A percentile compares a stretch with the other conserved stretches of the same genome.
Evolutionary conservation across 306 rosid species (phyloP).

Genomic region (Cicer arietinum): DNA sequence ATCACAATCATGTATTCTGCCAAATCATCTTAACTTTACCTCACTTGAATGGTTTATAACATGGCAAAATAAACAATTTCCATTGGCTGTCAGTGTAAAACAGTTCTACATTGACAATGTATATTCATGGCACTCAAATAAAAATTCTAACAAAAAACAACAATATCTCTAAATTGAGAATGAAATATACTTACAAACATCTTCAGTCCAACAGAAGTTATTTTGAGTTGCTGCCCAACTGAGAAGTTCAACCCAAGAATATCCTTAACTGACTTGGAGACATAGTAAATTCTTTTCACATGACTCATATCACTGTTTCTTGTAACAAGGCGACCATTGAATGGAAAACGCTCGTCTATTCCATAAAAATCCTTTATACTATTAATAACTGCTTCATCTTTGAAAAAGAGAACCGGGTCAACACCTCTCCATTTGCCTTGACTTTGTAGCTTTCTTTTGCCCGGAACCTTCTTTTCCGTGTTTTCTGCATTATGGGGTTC

Average conservation of each 20-base stretch:
- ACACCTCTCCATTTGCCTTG: conserved; percentile 99
- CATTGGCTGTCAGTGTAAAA: too few species aligned
- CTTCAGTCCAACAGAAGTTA: conserved; percentile 89
- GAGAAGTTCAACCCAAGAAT: conserved; percentile 86
- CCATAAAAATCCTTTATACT: conserved; percentile 90
- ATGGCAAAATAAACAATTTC: too few species aligned
- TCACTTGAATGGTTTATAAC: too few species aligned
- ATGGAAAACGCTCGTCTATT: conserved; percentile 75
- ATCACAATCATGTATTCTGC: too few species aligned
- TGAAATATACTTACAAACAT: conserved; percentile 86
- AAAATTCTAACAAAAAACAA: conserved; percentile 19
- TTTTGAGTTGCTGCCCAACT: conserved; percentile 93
- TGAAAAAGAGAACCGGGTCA: conserved; percentile 90
- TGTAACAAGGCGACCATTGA: conserved; percentile 79
- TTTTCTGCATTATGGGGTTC: conserved; percentile 47
- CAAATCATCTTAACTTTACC: too few species aligned
- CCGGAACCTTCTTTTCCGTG: conserved; percentile 51
- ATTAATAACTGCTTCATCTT: conserved; percentile 69
- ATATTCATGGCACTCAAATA: too few species aligned
- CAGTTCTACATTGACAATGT: too few species aligned
- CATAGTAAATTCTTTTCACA: conserved; percentile 90
- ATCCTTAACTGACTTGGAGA: conserved; percentile 87
- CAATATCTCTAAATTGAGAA: conserved; percentile 26
- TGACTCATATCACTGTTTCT: conserved; percentile 77
- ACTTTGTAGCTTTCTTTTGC: conserved; percentile 75